A percentile compares a stretch with the other conserved stretches of the same genome.
These are phyloP conservation scores for Cryphonectria parasitica DNA, from an alignment of 2,329 filamentous ascomycete genomes.

Conservation along the genomic window DNA sequence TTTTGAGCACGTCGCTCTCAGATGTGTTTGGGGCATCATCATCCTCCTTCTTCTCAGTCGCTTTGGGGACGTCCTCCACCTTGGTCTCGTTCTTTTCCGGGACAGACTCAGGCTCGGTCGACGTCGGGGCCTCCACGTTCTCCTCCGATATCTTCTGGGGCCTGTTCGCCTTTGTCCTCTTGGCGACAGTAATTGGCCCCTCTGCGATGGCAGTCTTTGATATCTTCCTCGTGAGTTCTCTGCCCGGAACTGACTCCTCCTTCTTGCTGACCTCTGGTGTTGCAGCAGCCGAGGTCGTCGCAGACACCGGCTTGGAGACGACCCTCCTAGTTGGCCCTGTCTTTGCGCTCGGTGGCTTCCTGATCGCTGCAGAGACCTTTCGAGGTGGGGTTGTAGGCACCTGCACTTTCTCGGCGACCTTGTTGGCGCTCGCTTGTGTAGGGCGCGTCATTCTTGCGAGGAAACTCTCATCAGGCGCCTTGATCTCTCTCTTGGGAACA, in stretches of 20 bases:
- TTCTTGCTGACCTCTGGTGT: conserved; percentile 29
- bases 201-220: conserved; percentile 34
- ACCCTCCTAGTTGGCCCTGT: conserved; percentile 29
- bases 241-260: conserved; percentile 21
- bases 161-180: conserved; percentile 27
- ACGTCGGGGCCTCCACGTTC: neutral
- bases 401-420: conserved; percentile 65
- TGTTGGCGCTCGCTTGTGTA: conserved; percentile 59
- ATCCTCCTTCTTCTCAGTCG: conserved; percentile 2
- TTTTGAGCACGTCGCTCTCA: neutral
- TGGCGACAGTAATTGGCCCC: conserved; percentile 28
- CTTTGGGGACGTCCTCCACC: neutral
- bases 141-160: conserved; percentile 14
- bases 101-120: conserved; percentile 25
- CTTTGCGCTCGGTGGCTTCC: conserved; percentile 32
- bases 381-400: conserved; percentile 50
- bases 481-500: conserved; percentile 53
- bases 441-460: conserved; percentile 83
- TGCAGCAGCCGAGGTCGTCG: conserved; percentile 19
- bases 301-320: conserved; percentile 32
- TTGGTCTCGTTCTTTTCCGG: conserved; percentile 16
- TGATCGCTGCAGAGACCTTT: conserved; percentile 37
- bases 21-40: neutral
- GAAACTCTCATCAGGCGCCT: conserved; percentile 68
- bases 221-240: conserved; percentile 32